A percentile compares a stretch with the other conserved stretches of the same genome.
Conservation (phyloP, 2,329 filamentous ascomycete genomes). For the Fusarium hainanense region DNA sequence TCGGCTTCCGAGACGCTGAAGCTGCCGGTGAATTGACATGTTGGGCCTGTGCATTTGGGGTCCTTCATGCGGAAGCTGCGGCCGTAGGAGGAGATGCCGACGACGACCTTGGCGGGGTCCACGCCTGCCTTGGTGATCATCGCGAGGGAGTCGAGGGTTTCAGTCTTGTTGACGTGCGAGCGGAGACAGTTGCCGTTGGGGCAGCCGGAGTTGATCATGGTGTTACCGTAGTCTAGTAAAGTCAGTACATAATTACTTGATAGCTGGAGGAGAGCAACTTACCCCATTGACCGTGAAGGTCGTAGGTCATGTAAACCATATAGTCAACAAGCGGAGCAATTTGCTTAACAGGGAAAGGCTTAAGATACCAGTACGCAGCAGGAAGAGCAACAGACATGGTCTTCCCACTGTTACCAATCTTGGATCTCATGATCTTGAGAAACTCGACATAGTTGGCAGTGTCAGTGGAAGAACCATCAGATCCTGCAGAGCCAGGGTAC, state of each 20-base stretch:
- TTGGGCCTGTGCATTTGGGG: slow-evolving; percentile 40
- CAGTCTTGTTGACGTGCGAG: slow-evolving; percentile 54
- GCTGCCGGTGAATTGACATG: slow-evolving; percentile 44
- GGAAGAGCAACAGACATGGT: slow-evolving; percentile 53
- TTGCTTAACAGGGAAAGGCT: slow-evolving; percentile 49
- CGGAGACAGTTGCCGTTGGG: slow-evolving; percentile 50
- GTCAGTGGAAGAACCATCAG: slow-evolving; percentile 46
- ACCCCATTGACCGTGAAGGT: slow-evolving; percentile 52
- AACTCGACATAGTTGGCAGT: slow-evolving; percentile 51
- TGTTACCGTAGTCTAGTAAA: slow-evolving; percentile 41
- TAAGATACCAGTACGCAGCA: slow-evolving; percentile 55
- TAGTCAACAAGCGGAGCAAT: slow-evolving; percentile 51
- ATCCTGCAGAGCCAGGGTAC: slow-evolving; percentile 52
- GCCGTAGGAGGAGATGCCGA: slow-evolving; percentile 48
- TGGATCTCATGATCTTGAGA: slow-evolving; percentile 45
- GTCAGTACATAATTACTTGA: slow-evolving; percentile 5
- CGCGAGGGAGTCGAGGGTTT: slow-evolving; percentile 50
- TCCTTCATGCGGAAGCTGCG: slow-evolving; percentile 46
- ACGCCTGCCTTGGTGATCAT: slow-evolving; percentile 54
- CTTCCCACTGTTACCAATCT: slow-evolving; percentile 47
- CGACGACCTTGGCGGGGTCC: slow-evolving; percentile 46
- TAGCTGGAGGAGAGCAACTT: neutral
- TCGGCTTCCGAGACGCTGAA: slow-evolving; percentile 40
- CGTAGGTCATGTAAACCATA: slow-evolving; percentile 54
- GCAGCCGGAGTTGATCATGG: slow-evolving; percentile 43